Base-by-base conservation (phyloP, 352 stramenopile species). In the Globisporangium echinulatum region DNA sequence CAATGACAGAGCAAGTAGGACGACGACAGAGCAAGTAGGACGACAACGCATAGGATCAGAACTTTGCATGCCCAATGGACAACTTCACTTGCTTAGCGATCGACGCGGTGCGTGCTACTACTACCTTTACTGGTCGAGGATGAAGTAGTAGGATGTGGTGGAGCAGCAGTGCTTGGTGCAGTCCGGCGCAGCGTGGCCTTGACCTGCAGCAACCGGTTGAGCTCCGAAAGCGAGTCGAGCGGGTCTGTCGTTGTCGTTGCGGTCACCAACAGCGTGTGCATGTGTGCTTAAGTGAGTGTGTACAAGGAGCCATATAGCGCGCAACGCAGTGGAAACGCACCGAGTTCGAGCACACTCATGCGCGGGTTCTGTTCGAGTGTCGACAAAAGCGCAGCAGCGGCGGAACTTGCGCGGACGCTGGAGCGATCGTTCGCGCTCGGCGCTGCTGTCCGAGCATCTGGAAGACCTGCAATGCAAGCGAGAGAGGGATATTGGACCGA, bases 181-280 rank as follows among this genome's bases (percentile, higher is more conserved):
- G 62, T 68, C 11, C 69, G 52, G 19, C 73, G 64, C 15, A 85
- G 57, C 39, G 69, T 73, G 46, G 73, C 76, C 57, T 85, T 85
- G 57, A 82, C 71, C n/a, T 69, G 74, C 5, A 85, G 62, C 49
- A 85, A 50, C 11, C 76, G 71, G 50, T 82, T 85, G 39, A 85
- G 69, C 52, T 85, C 76, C 3, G 76, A 83, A 9, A 85, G 65
- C 48, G 69, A 76, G 44, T 85, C 70, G 5, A 83, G 56, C 2
- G 76, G 72, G 59, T 85, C 75, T 71, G 48, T 51, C n/a, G 4
- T 36, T 13, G 48, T 38, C 19, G n/a, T 37, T 6, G 47, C 7
- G 7, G 47, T 36, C 15, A 49, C 3, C 15, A 17, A 51, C 4
- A 4, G n/a, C 10, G 5, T 1, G 5, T 1, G 7, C 15, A 2